Base-by-base conservation (phyloP, 2,329 filamentous ascomycete genomes). In the Apiospora kogelbergensis region DNA sequence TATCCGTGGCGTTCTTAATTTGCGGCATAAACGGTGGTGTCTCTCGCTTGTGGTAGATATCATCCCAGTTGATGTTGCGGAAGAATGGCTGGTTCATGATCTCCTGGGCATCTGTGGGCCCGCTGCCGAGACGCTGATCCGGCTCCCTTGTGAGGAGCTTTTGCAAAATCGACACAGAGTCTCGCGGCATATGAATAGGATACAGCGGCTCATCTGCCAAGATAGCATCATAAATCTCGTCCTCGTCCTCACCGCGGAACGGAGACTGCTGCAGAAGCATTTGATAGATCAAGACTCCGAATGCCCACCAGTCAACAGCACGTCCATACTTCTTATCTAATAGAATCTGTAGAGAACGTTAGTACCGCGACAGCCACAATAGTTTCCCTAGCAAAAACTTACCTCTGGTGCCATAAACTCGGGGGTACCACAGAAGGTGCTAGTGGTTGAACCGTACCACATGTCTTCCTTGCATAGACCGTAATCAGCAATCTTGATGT, bases 41-140 rank as follows among this genome's bases (percentile, higher is more conserved):
- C 24, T 98, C 90, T 44, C 94, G 89, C 89, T 98, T 99, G 83
- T 98, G 89, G 81, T 98, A 98, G 71, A 99, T 94, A 78, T 99
- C 96, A 73, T 99, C 96, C 96, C 96, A 99, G 82, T 96, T 97
- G 80, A 98, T 93, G 79, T 96, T 97, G 71, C 94, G 88, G 86
- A 99, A 99, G 86, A 99, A 99, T 1, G 96, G 93, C 80, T 99
- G 96, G 78, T 91, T 97, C 96, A 99, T 99, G 78, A 99, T 92
- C 81, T 99, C 96, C 81, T 98, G 95, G 3, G 96, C 96, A 81
- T 99, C 96, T 0, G 96, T 98, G 2, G 96, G 95, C 3, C 96
- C 96, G 74, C 94, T 97, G 72, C 96, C 96, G 40, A 99, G 88
- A 73, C 96, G 91, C 78, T 96, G 88, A 76, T 98, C 96, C 0